Percentiles rank a stretch among this genome's conserved stretches.
These are phyloP conservation scores for Platanus orientalis DNA, from an alignment of 164 flowering plant species.

Conservation along the genomic window DNA sequence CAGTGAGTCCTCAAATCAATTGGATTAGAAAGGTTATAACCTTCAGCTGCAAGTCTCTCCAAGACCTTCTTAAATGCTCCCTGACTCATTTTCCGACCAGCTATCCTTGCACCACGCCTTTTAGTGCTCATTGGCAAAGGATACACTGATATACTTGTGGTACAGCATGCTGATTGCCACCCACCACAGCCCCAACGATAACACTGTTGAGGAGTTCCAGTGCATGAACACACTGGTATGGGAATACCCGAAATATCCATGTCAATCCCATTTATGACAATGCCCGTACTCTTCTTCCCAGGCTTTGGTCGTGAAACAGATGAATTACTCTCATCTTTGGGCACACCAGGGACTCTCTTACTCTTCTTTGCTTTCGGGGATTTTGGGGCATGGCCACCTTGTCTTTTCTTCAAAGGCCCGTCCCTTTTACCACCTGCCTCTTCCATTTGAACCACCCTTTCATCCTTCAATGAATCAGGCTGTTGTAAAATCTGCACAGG, in stretches of 20 bases:
- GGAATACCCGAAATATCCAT: constrained; percentile 81
- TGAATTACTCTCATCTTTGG: constrained; percentile 37
- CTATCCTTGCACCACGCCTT: constrained; percentile 85
- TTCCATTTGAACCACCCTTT: constrained; percentile 29
- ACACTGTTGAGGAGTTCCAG: constrained; percentile 80
- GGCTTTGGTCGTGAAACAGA: constrained; percentile 44
- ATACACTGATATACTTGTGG: constrained; percentile 71
- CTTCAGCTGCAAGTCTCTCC: constrained; percentile 79
- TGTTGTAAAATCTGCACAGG: constrained; percentile 48
- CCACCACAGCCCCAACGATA: constrained; percentile 97
- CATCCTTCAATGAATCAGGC: constrained; percentile 32
- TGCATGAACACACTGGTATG: constrained; percentile 82
- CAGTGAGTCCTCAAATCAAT: constrained; percentile 83
- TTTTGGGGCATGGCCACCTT: constrained; percentile 31
- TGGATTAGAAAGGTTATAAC: constrained; percentile 61
- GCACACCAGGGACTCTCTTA: constrained; percentile 29
- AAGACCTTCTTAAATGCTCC: constrained; percentile 93
- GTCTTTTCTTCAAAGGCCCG: constrained; percentile 42
- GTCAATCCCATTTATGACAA: constrained; percentile 69
- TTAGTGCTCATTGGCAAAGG: constrained; percentile 90
- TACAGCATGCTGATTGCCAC: constrained; percentile 95
- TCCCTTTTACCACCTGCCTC: constrained; percentile 41
- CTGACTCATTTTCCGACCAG: constrained; percentile 92
- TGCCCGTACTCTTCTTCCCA: constrained; percentile 49
- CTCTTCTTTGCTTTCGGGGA: constrained; percentile 53